Base-by-base conservation (phyloP, 805 yeast species). In the Metschnikowia chrysomelidarum region DNA sequence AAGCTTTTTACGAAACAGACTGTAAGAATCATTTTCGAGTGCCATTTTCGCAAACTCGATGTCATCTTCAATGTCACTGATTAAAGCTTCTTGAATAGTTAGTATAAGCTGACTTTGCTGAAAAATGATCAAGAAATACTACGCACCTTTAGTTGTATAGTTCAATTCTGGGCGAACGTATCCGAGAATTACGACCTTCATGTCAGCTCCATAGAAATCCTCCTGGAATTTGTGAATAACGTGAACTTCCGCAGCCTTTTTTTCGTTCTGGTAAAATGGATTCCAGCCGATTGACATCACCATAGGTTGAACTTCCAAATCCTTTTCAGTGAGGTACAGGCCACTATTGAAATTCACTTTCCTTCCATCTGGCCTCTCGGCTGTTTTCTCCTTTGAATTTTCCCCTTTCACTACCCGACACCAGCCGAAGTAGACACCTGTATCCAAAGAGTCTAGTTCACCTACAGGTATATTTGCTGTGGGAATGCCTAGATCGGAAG, bases 201-300 rank as follows among this genome's bases (percentile, higher is more conserved):
- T 73, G 7, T 56, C 43, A 7, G 95, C 91, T 4, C 98, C 98
- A 52, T 93, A 93, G 56, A 93, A 93, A 44, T 75, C 69, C 8
- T 64, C 51, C 0, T 54, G 44, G 51, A 88, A 93, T 27, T 80
- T 62, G 61, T 87, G 94, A 36, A 93, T 69, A 4, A 93, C 73
- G 59, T 93, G 96, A 15, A 93, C 67, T 51, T 93, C 95, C 3
- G 93, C 94, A 0, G 95, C 80, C 60, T 86, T 87, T 49, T 75
- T 74, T 32, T 76, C 69, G 59, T 93, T 89, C 17, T 80, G 75
- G 63, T 78, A 93, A 56, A 82, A 91, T 24, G 98, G 98, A 55
- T 93, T 93, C 85, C 88, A 87, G 1, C 99, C 99, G 13, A 93
- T 72, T 7, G 96, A 86, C 86, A 91, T 82, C 7, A 93, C 98